These are phyloP conservation scores for Odontarrhena argentea DNA, from an alignment of 345 rosid species.

Conservation along the genomic window DNA sequence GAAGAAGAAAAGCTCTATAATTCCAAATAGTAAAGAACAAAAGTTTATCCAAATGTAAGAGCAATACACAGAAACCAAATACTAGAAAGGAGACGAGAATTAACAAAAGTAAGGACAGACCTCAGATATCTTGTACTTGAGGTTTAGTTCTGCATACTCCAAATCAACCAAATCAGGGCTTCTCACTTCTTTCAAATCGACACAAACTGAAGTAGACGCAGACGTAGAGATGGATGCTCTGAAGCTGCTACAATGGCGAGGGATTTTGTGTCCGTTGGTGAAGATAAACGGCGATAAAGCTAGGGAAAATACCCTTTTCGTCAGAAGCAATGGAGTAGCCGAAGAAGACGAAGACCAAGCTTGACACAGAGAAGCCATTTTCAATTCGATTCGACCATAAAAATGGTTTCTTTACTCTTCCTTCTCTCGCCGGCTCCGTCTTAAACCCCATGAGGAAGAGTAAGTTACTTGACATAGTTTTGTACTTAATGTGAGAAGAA, in stretches of 20 bases:
- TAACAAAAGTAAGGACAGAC: conserved; percentile 37
- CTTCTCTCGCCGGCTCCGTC: background rate
- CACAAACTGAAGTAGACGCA: conserved; percentile 31
- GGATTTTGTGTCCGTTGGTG: conserved; percentile 16
- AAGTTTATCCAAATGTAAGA: background rate
- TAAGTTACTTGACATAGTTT: conserved; percentile 8
- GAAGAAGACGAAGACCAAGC: conserved; percentile 34
- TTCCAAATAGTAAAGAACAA: background rate
- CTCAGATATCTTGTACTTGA: conserved; percentile 56
- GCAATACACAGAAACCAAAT: background rate
- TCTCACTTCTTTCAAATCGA: conserved; percentile 42
- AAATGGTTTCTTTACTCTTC: background rate
- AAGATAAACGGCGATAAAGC: conserved; percentile 33
- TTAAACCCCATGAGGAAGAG: conserved; percentile 11
- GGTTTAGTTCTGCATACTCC: conserved; percentile 83
- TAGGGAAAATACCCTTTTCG: conserved; percentile 39
- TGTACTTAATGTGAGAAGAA: conserved; percentile 9
- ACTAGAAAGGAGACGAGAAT: background rate
- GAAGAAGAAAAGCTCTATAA: conserved; percentile 3
- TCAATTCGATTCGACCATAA: conserved; percentile 18
- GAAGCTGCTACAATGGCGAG: conserved; percentile 29
- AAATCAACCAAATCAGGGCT: conserved; percentile 70
- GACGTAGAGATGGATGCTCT: conserved; percentile 20
- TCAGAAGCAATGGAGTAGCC: conserved; percentile 37
- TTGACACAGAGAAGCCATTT: conserved; percentile 41